Base-by-base conservation (phyloP, 306 rosid genomes). In the Aeschynomene evenia region DNA sequence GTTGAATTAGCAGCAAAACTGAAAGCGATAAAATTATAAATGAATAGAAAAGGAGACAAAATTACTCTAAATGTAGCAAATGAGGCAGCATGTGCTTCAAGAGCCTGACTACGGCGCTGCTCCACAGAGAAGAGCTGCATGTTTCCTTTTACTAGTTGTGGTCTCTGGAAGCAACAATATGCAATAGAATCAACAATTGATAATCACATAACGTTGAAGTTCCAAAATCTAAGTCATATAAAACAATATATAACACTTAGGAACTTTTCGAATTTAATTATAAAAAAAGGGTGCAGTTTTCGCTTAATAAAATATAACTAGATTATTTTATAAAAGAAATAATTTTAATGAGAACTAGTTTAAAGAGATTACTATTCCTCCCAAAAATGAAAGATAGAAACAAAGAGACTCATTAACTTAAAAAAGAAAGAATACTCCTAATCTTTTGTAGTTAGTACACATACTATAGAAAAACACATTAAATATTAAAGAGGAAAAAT, bases 61-160 rank as follows among this genome's bases (percentile, higher is more conserved):
- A 49, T 71, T 70, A 85, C 90, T 64, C 82, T 83, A 61, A 68
- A 71, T 4, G 84, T 63, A 56, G 87, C 87, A 83, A 83, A 86
- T 23, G 85, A 78, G 72, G 90, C 86, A 72, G 90, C 87, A 83
- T 86, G 90, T 68, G 90, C 87, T 77, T 85, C 90, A 75, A 85
- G 87, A 69, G 90, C 87, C 80, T 86, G 90, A 61, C 87, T 86
- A 40, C 87, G 90, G 29, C 78, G 85, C 72, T 86, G 90, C 29
- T 80, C 90, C 69, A 80, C 84, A 21, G 90, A 86, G 76, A 77
- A 86, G 70, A 86, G 90, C 51, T 86, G 90, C 90, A 86, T 80
- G 50, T 73, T 80, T 86, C 90, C 87, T 69, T 83, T 86, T 64
- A 83, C 90, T 49, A 86, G 84, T 65, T 86, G 90, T 23, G 87